Evolutionary conservation across 139 green algal genomes (phyloP).

Genomic region (Picochlorum sp.): DNA sequence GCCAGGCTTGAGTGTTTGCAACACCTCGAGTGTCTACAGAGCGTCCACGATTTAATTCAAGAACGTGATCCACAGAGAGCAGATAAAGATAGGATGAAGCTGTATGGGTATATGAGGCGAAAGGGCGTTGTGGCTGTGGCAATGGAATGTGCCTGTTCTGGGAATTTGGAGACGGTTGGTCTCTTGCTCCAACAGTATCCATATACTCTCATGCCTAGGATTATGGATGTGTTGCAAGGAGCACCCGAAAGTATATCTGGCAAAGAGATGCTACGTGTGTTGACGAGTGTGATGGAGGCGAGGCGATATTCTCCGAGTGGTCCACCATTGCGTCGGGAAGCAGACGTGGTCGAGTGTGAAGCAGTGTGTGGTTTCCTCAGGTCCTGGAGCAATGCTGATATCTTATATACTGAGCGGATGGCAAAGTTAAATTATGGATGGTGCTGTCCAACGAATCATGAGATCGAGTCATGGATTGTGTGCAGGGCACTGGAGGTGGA

Average conservation of each 20-base stretch:
- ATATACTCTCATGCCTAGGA: conserved; percentile 1
- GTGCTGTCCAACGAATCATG: neutral
- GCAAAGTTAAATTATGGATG: conserved; percentile 2
- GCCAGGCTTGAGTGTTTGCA: too few species aligned
- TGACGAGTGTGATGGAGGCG: too few species aligned
- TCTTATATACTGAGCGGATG: neutral
- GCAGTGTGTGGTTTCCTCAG: neutral
- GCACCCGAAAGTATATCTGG: conserved; percentile 16
- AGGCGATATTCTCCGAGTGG: too few species aligned
- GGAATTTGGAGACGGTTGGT: neutral
- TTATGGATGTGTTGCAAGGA: conserved; percentile 15
- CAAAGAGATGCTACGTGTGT: too few species aligned
- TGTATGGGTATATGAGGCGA: neutral
- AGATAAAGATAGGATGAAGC: neutral
- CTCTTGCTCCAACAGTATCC: conserved; percentile 19
- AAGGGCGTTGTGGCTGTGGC: neutral
- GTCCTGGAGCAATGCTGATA: neutral
- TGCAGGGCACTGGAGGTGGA: neutral
- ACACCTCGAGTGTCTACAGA: too few species aligned
- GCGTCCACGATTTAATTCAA: too few species aligned
- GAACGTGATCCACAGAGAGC: too few species aligned
- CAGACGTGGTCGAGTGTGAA: neutral
- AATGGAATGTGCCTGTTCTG: neutral
- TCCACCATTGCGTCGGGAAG: too few species aligned
- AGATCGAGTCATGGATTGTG: conserved; percentile 7